These are phyloP conservation scores for Cryphonectria parasitica DNA, from an alignment of 2,329 filamentous ascomycete genomes.

Conservation along the genomic window DNA sequence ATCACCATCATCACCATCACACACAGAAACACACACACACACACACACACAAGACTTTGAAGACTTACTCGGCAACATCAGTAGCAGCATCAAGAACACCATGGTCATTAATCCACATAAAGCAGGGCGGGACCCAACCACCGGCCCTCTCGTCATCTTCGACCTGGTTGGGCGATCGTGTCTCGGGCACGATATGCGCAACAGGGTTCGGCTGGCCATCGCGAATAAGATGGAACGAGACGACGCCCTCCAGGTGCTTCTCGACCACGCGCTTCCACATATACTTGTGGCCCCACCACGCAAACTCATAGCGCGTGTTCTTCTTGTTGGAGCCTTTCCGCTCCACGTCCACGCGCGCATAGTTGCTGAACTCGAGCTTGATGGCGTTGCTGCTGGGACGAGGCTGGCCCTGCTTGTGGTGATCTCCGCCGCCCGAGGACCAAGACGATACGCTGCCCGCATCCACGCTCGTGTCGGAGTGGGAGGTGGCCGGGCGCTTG, in stretches of 20 bases:
- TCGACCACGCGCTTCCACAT: slow-evolving; percentile 78
- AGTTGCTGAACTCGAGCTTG: slow-evolving; percentile 95
- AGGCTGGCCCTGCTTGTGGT: slow-evolving; percentile 35
- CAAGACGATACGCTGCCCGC: slow-evolving; percentile 37
- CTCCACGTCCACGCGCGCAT: slow-evolving; percentile 85
- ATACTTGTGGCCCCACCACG: slow-evolving; percentile 90
- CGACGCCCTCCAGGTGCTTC: slow-evolving; percentile 64
- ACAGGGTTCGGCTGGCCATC: slow-evolving; percentile 65
- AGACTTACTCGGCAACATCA: slow-evolving; percentile 82
- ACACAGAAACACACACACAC: too few species aligned
- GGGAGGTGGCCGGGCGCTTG: slow-evolving; percentile 42
- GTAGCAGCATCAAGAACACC: slow-evolving; percentile 69
- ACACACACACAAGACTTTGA: too few species aligned
- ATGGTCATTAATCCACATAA: slow-evolving; percentile 85
- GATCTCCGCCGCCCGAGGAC: slow-evolving; percentile 30
- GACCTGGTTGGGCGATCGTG: slow-evolving; percentile 71
- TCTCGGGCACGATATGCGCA: slow-evolving; percentile 84
- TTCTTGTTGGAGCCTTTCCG: slow-evolving; percentile 60
- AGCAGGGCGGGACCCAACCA: slow-evolving; percentile 88
- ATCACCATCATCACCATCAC: too few species aligned
- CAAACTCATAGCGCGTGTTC: slow-evolving; percentile 83
- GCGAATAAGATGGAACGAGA: slow-evolving; percentile 81
- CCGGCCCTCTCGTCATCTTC: slow-evolving; percentile 75
- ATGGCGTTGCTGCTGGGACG: slow-evolving; percentile 76
- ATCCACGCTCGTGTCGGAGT: slow-evolving; percentile 41